Evolutionary conservation across 495 filamentous ascomycete species (phyloP), one percentile per base, ranked within the genome.

Genomic region (Neurospora sp.): DNA sequence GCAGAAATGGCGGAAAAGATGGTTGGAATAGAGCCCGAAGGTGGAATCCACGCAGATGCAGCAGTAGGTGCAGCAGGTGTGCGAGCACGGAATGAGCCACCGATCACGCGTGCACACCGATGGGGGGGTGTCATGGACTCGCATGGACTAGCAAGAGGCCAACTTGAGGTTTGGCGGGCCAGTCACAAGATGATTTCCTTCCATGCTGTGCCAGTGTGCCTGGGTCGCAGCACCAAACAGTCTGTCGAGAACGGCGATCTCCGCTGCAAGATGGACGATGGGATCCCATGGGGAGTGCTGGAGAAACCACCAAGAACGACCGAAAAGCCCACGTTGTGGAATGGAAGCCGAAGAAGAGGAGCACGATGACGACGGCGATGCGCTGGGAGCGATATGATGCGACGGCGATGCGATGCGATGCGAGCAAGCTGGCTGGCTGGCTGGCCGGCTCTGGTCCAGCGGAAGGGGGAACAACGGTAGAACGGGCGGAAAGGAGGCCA

Each of bases 171-270:
- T 49, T 71, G 74, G 72, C 38, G 69, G 70, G 54, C 69, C 54
- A 74, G 75, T 77, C 77, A 79, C 76, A 73, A 66, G 78, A 75
- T 72, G 75, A 73, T 73, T 69, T 76, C 76, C 71, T 54, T 44
- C 60, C 71, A 77, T 73, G 75, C 40, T 49, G 42, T 54, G 70
- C 72, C 54, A 66, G 54, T 16, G 27, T 62, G 54, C 20, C 44
- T 31, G 72, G 71, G 39, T 72, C 37, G 41, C 69, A 44, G 75
- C 69, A 44, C 70, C 76, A 71, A 69, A 42, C 69, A 54, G 39
- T 75, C 37, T 72, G 73, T 73, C 49, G 38, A 49, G 39, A 39
- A 70, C 69, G 54, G 54, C 60, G 49, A 39, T 71, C 38, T 72
- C 72, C 38, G 54, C 35, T 27, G 69, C 38, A 69, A 49, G 39